Evolutionary conservation across 2,329 filamentous ascomycete genomes (phyloP), one percentile per base, ranked within the genome.

Genomic region (Juglanconis sp.): DNA sequence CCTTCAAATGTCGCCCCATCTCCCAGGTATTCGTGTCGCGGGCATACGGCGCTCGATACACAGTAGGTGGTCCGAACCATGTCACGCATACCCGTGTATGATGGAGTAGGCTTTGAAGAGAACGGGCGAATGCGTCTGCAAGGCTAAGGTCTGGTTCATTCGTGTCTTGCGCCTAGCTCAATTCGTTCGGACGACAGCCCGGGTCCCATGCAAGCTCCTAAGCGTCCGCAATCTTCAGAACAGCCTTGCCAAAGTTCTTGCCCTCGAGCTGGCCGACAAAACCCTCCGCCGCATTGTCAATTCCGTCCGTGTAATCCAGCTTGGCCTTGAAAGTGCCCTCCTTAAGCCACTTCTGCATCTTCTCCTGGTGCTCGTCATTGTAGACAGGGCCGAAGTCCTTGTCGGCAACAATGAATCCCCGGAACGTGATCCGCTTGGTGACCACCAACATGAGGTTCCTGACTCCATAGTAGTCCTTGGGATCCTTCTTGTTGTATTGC

Each of bases 201-300:
- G 17, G 4, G n/a, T 7, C 13, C 11, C 44, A 47, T 10, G 9
- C 24, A 24, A 54, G 8, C 24, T 4, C 44, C 49, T 54, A 63
- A 8, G 53, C 63, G 47, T 68, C 64, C 36, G 63, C 60, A 56
- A 83, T 73, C 79, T 91, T 89, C 68, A 95, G 69, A 30, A 95
- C 83, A 15, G 91, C 89, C 83, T 96, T 96, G 67, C 92, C 92
- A 75, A 92, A 90, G 78, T 96, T 96, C 74, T 89, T 83, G 52
- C 92, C 92, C 69, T 84, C 73, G 57, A 95, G 80, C 79, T 96
- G 87, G 11, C 86, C 89, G 11, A 94, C 74, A 62, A 96, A 80
- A 0, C 88, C 92, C 59, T 92, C 84, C 5, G 85, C 78, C 1
- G 87, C 88, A 63, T 90, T 87, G 63, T 96, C 92, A 62, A 96